A percentile compares a stretch with the other conserved stretches of the same genome.
These are phyloP conservation scores for Pseudogymnoascus pannorum DNA, from an alignment of 2,329 filamentous ascomycete genomes.

Conservation along the genomic window DNA sequence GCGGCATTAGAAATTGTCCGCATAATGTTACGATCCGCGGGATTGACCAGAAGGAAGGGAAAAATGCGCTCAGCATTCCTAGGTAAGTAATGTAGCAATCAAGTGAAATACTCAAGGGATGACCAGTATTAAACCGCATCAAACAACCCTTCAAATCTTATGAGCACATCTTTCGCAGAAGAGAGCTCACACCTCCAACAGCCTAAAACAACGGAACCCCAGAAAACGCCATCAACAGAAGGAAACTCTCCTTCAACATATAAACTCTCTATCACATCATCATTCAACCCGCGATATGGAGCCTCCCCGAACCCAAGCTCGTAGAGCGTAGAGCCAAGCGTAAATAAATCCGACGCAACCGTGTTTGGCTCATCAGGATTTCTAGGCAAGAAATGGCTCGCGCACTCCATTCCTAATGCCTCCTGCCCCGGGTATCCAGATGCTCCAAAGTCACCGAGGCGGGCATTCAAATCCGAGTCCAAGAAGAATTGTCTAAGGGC, in stretches of 20 bases:
- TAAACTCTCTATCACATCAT: background rate
- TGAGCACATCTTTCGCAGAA: background rate
- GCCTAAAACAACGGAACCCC: background rate
- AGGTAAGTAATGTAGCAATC: background rate
- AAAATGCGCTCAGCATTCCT: background rate
- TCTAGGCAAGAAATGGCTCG: background rate
- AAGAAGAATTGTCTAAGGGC: background rate
- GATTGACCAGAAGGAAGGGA: background rate
- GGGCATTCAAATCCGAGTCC: background rate
- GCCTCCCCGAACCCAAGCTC: background rate
- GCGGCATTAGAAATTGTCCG: background rate
- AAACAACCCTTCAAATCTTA: background rate
- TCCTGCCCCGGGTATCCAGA: background rate
- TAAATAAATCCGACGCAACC: background rate
- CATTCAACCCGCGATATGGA: background rate
- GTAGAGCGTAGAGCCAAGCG: conserved; percentile 6
- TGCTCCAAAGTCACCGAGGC: background rate
- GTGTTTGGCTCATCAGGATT: background rate
- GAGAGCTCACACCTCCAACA: background rate
- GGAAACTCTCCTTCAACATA: background rate
- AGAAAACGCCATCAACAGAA: background rate
- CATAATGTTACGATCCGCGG: background rate
- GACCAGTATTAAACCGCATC: background rate
- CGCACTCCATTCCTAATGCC: background rate
- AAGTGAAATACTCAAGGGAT: background rate